Conservation (phyloP, 768 basidiomycete genomes). For the Hypsizygus marmoreus region DNA sequence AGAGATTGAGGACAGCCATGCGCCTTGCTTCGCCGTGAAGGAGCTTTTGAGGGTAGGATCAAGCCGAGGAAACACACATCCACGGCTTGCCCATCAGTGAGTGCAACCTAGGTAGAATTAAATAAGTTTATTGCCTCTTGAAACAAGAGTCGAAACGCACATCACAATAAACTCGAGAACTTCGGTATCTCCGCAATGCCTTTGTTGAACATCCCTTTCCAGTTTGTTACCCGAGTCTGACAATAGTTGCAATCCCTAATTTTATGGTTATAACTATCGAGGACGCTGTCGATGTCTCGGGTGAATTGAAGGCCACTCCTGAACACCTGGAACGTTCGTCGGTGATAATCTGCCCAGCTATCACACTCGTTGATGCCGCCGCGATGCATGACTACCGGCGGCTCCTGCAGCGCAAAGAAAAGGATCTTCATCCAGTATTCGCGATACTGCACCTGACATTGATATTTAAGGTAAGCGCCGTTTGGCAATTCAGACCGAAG, state of each 20-base stretch:
- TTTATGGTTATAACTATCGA: not conserved
- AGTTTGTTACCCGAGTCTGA: not conserved
- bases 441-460: not conserved
- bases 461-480: too few species aligned
- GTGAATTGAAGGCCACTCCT: too few species aligned
- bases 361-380: conserved; percentile 1
- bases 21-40: too few species aligned
- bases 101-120: too few species aligned
- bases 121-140: too few species aligned
- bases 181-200: not conserved
- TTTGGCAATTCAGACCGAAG: too few species aligned
- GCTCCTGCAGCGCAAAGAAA: not conserved
- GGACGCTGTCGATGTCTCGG: not conserved
- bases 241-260: not conserved
- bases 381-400: not conserved
- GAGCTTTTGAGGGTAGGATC: too few species aligned
- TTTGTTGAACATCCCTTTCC: not conserved
- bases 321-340: not conserved
- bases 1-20: too few species aligned
- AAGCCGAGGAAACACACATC: too few species aligned
- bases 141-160: too few species aligned
- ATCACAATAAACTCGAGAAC: too few species aligned
- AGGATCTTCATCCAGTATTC: not conserved
- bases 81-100: too few species aligned
- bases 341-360: not conserved